Percentiles rank a stretch among this genome's conserved stretches.
Conservation (phyloP, 2,329 filamentous ascomycete genomes). For the Fusarium falciforme region DNA sequence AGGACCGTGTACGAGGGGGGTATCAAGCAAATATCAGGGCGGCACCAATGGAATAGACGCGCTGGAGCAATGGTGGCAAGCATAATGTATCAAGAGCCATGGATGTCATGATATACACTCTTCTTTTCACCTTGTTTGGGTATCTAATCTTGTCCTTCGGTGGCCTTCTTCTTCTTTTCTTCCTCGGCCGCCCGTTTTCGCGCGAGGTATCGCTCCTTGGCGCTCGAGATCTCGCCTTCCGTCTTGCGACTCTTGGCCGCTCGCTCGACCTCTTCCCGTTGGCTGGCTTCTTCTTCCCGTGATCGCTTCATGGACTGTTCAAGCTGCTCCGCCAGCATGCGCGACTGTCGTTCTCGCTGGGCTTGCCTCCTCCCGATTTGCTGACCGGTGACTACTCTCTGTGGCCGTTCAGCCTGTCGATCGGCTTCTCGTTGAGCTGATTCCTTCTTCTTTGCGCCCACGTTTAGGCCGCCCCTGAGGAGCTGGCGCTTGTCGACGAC, state of each 20-base stretch:
- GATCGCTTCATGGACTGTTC: slow-evolving; percentile 78
- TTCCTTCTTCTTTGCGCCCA: slow-evolving; percentile 72
- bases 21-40: slow-evolving; percentile 5
- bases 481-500: slow-evolving; percentile 88
- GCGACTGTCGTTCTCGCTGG: slow-evolving; percentile 79
- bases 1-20: slow-evolving; percentile 17
- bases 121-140: slow-evolving; percentile 37
- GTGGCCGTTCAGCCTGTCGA: slow-evolving; percentile 44
- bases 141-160: slow-evolving; percentile 47
- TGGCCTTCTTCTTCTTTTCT: slow-evolving; percentile 66
- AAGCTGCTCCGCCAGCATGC: slow-evolving; percentile 83
- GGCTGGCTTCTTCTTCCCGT: slow-evolving; percentile 74
- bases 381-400: slow-evolving; percentile 54
- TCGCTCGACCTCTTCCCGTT: slow-evolving; percentile 71
- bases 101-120: slow-evolving; percentile 25
- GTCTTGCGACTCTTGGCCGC: slow-evolving; percentile 83
- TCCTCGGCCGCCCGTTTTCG: slow-evolving; percentile 81
- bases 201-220: slow-evolving; percentile 82
- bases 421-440: slow-evolving; percentile 40
- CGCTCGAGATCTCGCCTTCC: slow-evolving; percentile 78
- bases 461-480: slow-evolving; percentile 79
- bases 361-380: slow-evolving; percentile 68
- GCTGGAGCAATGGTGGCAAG: slow-evolving; percentile 20
- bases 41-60: slow-evolving; percentile 38
- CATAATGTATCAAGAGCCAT: slow-evolving; percentile 33